Base-by-base conservation (phyloP, 2,329 filamentous ascomycete species). In the Arthrobotrys sphaeroides region DNA sequence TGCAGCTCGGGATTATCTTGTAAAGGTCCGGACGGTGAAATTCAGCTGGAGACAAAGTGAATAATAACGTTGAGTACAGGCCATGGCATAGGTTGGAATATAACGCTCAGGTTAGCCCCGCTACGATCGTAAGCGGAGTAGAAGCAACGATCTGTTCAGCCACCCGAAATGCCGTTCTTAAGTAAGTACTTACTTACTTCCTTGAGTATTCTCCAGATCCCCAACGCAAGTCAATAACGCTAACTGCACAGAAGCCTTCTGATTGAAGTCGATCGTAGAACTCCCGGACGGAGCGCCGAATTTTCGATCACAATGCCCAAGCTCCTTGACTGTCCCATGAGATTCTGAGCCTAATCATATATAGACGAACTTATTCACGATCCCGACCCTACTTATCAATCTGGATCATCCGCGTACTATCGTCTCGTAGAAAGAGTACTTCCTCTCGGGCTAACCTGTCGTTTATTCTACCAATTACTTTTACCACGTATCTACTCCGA, bases 361-460 rank as follows among this genome's bases (percentile, higher is more conserved):
- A n/a, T 55, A 36, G 28, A 55, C 31, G 51, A 36, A 13, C 28
- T 55, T 2, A 31, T 18, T 6, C 7, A 9, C 18, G 26, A 24
- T 18, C 51, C 51, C 51, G 51, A 18, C n/a, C 28, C 18, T 38
- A 2, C 28, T 36, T 36, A 31, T 18, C 28, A 55, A 24, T 12
- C 38, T 24, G 16, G 10, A 5, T 31, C n/a, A 24, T 38, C 51
- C 2, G 18, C 18, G 16, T 31, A 55, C 16, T 31, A 55, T 38
- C 24, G 31, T 55, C 31, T 38, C 51, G 51, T n/a, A n/a, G n/a
- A n/a, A 38, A 55, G 51, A 16, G 24, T 55, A 36, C 18, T 55
- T 13, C 28, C 51, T 6, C 51, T 55, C 12, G 51, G 51, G 18
- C 18, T 22, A 18, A 55, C 51, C 6, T 55, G 51, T 24, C 51